phyloP scores from a whole-genome alignment of 2,329 filamentous ascomycete genomes.

The Claviceps monticola region DNA sequence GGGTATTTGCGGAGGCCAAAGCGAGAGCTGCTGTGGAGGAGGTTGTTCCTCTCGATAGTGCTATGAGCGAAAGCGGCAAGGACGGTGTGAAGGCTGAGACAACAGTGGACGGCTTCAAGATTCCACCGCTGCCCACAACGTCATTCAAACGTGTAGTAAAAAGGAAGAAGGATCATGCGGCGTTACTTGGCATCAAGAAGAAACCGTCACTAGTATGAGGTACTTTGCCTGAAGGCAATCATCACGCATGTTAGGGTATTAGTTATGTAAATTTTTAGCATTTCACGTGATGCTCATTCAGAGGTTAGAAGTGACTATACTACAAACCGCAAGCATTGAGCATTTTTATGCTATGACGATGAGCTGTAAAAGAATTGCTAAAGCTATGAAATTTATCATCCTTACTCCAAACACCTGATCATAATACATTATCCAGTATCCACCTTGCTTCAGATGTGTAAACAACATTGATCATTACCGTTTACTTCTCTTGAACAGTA shows the following conservation, averaged over 20 bases:
- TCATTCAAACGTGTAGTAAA: constrained; percentile 66
- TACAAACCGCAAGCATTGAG: neutral
- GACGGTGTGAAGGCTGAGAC: constrained; percentile 8
- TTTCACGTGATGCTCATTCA: neutral
- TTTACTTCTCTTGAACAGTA: too few species aligned
- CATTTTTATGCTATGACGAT: neutral
- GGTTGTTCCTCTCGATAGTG: constrained; percentile 15
- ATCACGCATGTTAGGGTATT: too few species aligned
- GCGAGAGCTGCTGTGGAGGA: constrained; percentile 37
- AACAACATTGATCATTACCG: neutral
- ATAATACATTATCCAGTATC: too few species aligned
- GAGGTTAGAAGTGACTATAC: neutral
- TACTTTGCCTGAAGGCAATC: too few species aligned
- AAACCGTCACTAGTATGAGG: constrained; percentile 45
- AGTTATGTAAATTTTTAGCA: too few species aligned
- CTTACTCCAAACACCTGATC: neutral
- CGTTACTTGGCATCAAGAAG: constrained; percentile 76
- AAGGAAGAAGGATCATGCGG: constrained; percentile 72
- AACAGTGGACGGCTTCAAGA: constrained; percentile 10
- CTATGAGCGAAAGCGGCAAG: neutral
- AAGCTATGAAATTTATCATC: neutral
- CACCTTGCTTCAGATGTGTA: neutral
- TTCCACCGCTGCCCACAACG: constrained; percentile 24
- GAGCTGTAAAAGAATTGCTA: neutral
- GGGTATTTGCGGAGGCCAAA: constrained; percentile 57